phyloP scores from a whole-genome alignment of 768 basidiomycete species.

The Naganishia friedmannii region DNA sequence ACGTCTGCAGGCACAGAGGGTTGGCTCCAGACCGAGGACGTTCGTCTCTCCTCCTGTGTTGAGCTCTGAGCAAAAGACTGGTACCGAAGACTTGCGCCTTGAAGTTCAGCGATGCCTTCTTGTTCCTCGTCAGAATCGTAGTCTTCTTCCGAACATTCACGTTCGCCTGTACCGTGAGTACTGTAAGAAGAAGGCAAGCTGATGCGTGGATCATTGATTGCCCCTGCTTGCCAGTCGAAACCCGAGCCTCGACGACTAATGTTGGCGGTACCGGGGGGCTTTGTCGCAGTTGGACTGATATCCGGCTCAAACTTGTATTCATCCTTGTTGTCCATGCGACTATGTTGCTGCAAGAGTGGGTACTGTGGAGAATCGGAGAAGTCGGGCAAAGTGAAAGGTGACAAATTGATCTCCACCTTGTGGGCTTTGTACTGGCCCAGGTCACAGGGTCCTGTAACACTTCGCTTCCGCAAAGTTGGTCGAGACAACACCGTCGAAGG shows the following conservation, averaged over 20 bases:
- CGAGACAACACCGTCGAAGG: neutral
- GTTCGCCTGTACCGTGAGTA: neutral
- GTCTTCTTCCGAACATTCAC: neutral
- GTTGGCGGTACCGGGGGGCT: neutral
- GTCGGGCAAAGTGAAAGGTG: neutral
- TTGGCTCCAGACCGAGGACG: constrained; percentile 4
- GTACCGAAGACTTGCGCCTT: neutral
- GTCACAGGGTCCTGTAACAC: constrained; percentile 1
- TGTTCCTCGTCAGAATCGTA: neutral
- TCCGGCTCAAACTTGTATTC: neutral
- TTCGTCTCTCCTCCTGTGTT: neutral
- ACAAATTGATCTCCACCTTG: neutral
- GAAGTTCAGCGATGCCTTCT: neutral
- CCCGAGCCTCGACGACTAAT: too few relatives aligned
- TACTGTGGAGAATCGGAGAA: neutral
- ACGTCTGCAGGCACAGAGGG: neutral
- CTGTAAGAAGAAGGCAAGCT: too few relatives aligned
- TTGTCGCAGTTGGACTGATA: neutral
- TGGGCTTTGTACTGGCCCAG: neutral
- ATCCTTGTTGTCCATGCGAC: neutral
- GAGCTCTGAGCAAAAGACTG: neutral
- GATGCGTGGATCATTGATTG: too few relatives aligned
- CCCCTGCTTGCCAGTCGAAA: too few relatives aligned
- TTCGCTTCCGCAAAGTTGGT: neutral
- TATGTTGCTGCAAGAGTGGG: neutral